A percentile compares a stretch with the other conserved stretches of the same genome.
phyloP scores from a whole-genome alignment of 108 stramenopile genomes.

The Cyclostephanos invisitatus region DNA sequence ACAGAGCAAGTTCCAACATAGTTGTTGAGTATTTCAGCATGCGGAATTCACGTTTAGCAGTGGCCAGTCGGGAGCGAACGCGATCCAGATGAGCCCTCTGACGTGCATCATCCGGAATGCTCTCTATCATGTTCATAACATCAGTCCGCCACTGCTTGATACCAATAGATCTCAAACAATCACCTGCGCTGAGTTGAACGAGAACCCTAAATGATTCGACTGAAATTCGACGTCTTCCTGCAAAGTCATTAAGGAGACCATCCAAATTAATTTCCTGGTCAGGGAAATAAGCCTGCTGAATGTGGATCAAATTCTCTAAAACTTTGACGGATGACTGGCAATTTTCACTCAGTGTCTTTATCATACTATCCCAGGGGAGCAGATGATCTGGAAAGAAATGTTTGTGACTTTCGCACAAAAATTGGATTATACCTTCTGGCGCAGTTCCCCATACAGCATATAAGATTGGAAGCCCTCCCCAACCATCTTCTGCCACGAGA shows the following conservation, averaged over 20 bases:
- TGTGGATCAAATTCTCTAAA: neutral
- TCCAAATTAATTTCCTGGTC: neutral
- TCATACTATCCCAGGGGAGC: neutral
- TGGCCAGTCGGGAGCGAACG: neutral
- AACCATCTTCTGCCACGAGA: neutral
- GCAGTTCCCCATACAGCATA: slow-evolving; percentile 5
- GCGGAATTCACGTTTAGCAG: neutral
- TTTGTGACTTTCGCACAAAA: neutral
- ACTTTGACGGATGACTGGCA: neutral
- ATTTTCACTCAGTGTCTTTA: neutral
- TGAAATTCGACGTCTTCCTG: neutral
- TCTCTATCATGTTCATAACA: neutral
- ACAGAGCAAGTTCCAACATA: slow-evolving; percentile 7
- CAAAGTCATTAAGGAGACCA: neutral
- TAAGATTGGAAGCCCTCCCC: neutral
- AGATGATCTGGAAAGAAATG: neutral
- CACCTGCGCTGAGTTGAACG: neutral
- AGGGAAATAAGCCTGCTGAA: neutral
- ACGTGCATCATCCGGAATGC: neutral
- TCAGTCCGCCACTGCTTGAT: neutral
- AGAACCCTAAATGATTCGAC: neutral
- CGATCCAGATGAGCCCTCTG: neutral
- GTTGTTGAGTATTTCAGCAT: neutral
- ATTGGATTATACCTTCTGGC: neutral
- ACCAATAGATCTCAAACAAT: neutral